phyloP scores from a whole-genome alignment of 805 yeast genomes.

The Ogataea neopini region DNA sequence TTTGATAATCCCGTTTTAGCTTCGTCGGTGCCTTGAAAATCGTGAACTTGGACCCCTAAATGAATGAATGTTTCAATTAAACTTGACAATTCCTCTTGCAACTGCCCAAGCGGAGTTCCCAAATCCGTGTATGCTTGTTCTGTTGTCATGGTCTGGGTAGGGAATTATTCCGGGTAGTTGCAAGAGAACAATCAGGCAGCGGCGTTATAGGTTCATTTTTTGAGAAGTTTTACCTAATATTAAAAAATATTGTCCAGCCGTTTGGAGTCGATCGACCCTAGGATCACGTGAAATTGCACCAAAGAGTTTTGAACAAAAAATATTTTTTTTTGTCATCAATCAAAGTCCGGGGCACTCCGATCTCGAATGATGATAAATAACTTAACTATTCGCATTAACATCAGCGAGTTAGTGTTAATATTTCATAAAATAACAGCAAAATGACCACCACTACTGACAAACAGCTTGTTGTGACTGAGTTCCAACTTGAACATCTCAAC shows the following conservation, averaged over 20 bases:
- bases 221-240: no score
- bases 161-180: no score
- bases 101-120: constrained; percentile 27
- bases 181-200: no score
- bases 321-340: background rate
- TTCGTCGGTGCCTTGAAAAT: constrained; percentile 85
- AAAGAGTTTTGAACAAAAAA: background rate
- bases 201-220: no score
- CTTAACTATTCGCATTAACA: background rate
- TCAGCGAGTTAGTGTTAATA: no score
- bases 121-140: constrained; percentile 27
- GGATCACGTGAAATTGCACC: constrained; percentile 5
- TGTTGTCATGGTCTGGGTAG: constrained; percentile 32
- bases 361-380: background rate
- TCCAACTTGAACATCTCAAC: constrained; percentile 68
- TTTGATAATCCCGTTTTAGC: constrained; percentile 60
- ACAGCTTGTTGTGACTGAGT: constrained; percentile 20
- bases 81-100: constrained; percentile 45
- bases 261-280: background rate
- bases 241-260: background rate
- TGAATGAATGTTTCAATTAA: constrained; percentile 82
- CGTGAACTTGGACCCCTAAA: constrained; percentile 89
- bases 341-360: constrained; percentile 1
- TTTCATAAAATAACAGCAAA: background rate
- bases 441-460: background rate